Evolutionary conservation across 2,329 filamentous ascomycete genomes (phyloP).

Genomic region (Nigrograna mackinnonii): DNA sequence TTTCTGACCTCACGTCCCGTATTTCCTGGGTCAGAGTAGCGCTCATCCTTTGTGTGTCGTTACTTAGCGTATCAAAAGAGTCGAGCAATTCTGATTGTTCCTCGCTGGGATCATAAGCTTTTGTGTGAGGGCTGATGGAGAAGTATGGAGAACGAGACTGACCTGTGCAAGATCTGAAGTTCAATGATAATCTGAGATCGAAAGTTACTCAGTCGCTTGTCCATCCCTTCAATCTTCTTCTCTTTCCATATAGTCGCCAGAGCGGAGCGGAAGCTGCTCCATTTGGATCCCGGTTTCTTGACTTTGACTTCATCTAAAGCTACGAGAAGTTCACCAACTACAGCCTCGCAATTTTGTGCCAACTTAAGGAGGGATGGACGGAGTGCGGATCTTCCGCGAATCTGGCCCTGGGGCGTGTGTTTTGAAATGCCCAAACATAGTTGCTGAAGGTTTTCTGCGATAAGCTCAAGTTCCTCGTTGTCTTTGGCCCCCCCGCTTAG

Average conservation of each 20-base stretch:
- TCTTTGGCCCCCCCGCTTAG: background rate
- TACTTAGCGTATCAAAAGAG: no score
- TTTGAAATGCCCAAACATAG: no score
- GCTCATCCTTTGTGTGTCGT: no score
- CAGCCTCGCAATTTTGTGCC: conserved; percentile 19
- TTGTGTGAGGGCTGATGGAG: no score
- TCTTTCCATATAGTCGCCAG: conserved; percentile 6
- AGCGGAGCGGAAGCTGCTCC: conserved; percentile 7
- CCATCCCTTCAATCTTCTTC: conserved; percentile 3
- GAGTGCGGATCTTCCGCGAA: no score
- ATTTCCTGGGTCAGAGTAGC: no score
- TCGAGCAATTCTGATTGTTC: no score
- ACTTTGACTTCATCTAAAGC: conserved; percentile 1
- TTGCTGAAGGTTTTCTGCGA: background rate
- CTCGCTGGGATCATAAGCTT: no score
- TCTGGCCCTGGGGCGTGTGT: no score
- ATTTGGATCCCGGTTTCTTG: conserved; percentile 5
- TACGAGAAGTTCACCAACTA: conserved; percentile 35
- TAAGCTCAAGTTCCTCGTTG: background rate
- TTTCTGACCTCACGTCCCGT: no score
- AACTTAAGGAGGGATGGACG: conserved; percentile 2
- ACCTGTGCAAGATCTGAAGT: conserved; percentile 4
- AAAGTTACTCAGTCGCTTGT: conserved; percentile 8
- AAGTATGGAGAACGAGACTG: no score
- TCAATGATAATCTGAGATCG: conserved; percentile 7